Percentiles rank a stretch among this genome's conserved stretches.
These are phyloP conservation scores for Tetrapisispora phaffii DNA, from an alignment of 805 yeast species.

Conservation along the genomic window DNA sequence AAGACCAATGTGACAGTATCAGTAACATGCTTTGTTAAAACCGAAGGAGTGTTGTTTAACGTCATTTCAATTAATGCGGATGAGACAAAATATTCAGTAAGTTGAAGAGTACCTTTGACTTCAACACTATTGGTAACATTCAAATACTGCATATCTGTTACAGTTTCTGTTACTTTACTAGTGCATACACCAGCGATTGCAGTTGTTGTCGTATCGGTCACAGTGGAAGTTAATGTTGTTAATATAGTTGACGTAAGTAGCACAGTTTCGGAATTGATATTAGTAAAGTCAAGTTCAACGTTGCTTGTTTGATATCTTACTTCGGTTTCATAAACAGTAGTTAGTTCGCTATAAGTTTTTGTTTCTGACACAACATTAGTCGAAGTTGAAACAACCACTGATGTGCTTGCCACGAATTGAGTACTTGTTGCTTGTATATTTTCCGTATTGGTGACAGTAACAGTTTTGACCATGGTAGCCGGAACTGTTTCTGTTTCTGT, in stretches of 20 bases:
- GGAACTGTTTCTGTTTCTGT: not conserved
- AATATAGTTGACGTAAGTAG: not conserved
- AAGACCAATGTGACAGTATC: not conserved
- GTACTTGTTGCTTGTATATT: not conserved
- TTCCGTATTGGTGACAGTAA: not conserved
- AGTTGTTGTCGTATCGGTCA: slow-evolving; percentile 2
- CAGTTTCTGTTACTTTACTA: not conserved
- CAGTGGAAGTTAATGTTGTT: not conserved
- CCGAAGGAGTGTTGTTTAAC: not conserved
- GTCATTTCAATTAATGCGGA: not conserved
- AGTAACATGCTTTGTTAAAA: not conserved
- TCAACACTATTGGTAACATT: not conserved
- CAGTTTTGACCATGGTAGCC: not conserved
- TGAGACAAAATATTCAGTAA: not conserved
- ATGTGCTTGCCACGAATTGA: not conserved
- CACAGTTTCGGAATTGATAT: not conserved
- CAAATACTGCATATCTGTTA: not conserved
- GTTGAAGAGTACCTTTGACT: not conserved
- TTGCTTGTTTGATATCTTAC: not conserved
- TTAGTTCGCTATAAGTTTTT: not conserved
- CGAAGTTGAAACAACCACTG: not conserved
- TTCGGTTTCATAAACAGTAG: not conserved
- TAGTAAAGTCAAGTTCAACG: not conserved
- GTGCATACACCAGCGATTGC: slow-evolving; percentile 1
- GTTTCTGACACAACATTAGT: not conserved